phyloP scores from a whole-genome alignment of 148 eudicot genomes.

The Silene conica region DNA sequence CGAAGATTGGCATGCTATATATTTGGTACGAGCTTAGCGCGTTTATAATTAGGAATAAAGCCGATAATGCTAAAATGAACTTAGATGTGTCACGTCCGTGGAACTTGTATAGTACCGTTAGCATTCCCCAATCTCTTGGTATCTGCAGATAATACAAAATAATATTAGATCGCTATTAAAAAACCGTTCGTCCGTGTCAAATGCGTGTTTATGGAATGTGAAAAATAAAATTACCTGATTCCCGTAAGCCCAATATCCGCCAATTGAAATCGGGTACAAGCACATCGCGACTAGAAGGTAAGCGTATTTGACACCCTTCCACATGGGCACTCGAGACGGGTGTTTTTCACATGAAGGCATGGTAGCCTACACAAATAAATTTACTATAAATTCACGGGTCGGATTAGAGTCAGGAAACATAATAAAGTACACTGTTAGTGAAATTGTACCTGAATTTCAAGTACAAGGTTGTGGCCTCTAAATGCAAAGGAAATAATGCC shows the following conservation, averaged over 20 bases:
- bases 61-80: slow-evolving; percentile 42
- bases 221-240: slow-evolving; percentile 40
- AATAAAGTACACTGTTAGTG: too few relatives aligned
- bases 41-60: slow-evolving; percentile 54
- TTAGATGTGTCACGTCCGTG: slow-evolving; percentile 45
- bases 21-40: slow-evolving; percentile 72
- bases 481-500: slow-evolving; percentile 88
- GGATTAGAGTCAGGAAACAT: too few relatives aligned
- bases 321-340: slow-evolving; percentile 85
- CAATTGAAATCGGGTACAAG: slow-evolving; percentile 74
- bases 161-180: too few relatives aligned
- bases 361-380: slow-evolving; percentile 46
- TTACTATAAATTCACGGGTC: background rate
- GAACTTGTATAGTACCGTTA: slow-evolving; percentile 51
- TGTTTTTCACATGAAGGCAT: slow-evolving; percentile 90
- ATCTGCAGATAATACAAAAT: slow-evolving; percentile 36
- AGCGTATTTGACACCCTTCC: slow-evolving; percentile 72
- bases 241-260: slow-evolving; percentile 92
- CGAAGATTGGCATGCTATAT: slow-evolving; percentile 80
- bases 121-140: slow-evolving; percentile 63
- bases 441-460: slow-evolving; percentile 74
- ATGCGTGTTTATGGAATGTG: background rate
- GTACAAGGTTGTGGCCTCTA: slow-evolving; percentile 78
- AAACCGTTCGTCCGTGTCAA: too few relatives aligned
- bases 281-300: slow-evolving; percentile 64